phyloP scores from a whole-genome alignment of 306 rosid genomes.

The Ziziphus jujuba region DNA sequence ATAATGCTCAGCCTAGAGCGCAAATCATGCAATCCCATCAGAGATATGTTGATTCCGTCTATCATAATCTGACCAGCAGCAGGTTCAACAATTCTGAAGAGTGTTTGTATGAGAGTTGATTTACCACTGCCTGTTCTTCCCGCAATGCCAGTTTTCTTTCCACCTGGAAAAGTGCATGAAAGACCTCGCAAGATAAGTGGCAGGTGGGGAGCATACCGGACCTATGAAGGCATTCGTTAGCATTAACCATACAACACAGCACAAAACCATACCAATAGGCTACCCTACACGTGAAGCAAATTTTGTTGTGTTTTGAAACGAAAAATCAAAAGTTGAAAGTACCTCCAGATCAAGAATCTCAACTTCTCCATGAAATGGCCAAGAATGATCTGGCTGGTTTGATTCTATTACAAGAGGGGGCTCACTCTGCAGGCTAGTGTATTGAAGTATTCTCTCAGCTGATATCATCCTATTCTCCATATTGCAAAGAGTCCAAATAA shows the following conservation, averaged over 20 bases:
- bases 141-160: slow-evolving; percentile 78
- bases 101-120: slow-evolving; percentile 74
- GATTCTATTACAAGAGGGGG: slow-evolving; percentile 68
- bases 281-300: not conserved
- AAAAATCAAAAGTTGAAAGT: not conserved
- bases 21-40: slow-evolving; percentile 79
- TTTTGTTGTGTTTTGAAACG: not conserved
- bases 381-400: slow-evolving; percentile 51
- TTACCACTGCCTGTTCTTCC: slow-evolving; percentile 95
- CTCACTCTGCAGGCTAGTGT: slow-evolving; percentile 64
- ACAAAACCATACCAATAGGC: not conserved
- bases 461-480: slow-evolving; percentile 84
- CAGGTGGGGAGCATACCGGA: slow-evolving; percentile 83
- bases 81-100: slow-evolving; percentile 72
- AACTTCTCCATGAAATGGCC: slow-evolving; percentile 79
- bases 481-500: slow-evolving; percentile 55
- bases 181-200: slow-evolving; percentile 83
- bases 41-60: slow-evolving; percentile 56
- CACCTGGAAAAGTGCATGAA: slow-evolving; percentile 69
- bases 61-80: slow-evolving; percentile 53
- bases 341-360: slow-evolving; percentile 73
- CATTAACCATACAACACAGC: not conserved
- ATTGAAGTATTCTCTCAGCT: slow-evolving; percentile 80
- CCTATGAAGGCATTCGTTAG: slow-evolving; percentile 38
- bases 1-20: slow-evolving; percentile 77